A percentile compares a stretch with the other conserved stretches of the same genome.
phyloP scores from a whole-genome alignment of 257 asterid genomes.

The Ilex aquifolium region DNA sequence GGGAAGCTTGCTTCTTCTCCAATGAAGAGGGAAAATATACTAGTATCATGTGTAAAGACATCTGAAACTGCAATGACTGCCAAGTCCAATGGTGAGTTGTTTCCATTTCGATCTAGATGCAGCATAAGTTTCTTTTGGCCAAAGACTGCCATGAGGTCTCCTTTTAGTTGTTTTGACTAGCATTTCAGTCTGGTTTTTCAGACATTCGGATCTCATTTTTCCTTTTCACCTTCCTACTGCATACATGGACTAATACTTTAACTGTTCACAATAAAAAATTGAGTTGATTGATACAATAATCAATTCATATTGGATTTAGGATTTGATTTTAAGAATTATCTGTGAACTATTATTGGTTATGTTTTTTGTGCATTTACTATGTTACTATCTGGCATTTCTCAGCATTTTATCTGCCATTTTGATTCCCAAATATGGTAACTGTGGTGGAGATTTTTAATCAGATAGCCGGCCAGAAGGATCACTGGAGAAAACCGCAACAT shows the following conservation, averaged over 20 bases:
- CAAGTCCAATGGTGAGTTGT: constrained; percentile 47
- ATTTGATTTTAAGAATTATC: neutral
- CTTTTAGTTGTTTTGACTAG: no score
- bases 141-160: no score
- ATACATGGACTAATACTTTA: no score
- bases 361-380: neutral
- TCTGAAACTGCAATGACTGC: constrained; percentile 48
- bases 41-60: constrained; percentile 51
- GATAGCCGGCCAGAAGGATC: neutral
- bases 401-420: neutral
- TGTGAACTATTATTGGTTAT: neutral
- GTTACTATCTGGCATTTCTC: neutral
- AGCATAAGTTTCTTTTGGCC: no score
- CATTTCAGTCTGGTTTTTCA: no score
- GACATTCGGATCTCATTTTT: no score
- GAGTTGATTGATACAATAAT: no score
- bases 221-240: no score
- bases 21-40: constrained; percentile 34
- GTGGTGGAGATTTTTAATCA: neutral
- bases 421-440: neutral
- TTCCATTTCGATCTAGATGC: constrained; percentile 1
- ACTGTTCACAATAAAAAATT: no score
- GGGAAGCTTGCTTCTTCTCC: constrained; percentile 34
- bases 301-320: neutral
- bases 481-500: neutral